phyloP scores from a whole-genome alignment of 2,329 filamentous ascomycete species.

The Clonostachys solani region DNA sequence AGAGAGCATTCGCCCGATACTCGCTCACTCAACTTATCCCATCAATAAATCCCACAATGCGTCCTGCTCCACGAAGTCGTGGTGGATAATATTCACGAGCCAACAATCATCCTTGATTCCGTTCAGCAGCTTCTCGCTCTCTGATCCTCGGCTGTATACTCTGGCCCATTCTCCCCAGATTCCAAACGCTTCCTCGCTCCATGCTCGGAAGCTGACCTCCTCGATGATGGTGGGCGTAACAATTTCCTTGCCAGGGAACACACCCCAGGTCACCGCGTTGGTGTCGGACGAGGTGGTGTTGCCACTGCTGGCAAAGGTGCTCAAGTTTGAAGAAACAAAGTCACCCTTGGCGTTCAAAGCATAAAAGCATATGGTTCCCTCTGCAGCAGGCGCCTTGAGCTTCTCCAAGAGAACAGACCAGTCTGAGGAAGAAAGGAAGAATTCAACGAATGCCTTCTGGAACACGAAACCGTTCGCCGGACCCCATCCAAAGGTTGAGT shows the following conservation, averaged over 20 bases:
- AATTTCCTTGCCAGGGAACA: constrained; percentile 94
- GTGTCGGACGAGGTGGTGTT: constrained; percentile 42
- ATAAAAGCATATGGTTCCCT: constrained; percentile 78
- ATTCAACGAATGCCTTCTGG: constrained; percentile 97
- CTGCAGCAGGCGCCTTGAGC: constrained; percentile 53
- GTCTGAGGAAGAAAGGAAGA: constrained; percentile 76
- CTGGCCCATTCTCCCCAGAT: constrained; percentile 94
- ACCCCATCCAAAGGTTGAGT: constrained; percentile 88
- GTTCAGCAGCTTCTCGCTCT: constrained; percentile 68
- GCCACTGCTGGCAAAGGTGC: constrained; percentile 21
- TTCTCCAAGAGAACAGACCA: constrained; percentile 64
- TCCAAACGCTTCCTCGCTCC: constrained; percentile 92
- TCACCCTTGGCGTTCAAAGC: constrained; percentile 76
- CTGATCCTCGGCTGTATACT: constrained; percentile 73
- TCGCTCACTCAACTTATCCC: not conserved
- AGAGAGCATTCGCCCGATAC: too few species aligned
- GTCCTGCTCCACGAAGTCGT: constrained; percentile 67
- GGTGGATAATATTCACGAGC: constrained; percentile 88
- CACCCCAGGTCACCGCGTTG: constrained; percentile 96
- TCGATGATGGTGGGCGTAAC: constrained; percentile 96
- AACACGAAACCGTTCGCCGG: constrained; percentile 91
- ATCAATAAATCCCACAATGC: constrained; percentile 67
- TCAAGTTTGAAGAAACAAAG: constrained; percentile 66
- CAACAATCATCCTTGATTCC: constrained; percentile 66
- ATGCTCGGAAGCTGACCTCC: constrained; percentile 87